Evolutionary conservation across 768 basidiomycete species (phyloP).

Genomic region (Hygrocybe coccinea): DNA sequence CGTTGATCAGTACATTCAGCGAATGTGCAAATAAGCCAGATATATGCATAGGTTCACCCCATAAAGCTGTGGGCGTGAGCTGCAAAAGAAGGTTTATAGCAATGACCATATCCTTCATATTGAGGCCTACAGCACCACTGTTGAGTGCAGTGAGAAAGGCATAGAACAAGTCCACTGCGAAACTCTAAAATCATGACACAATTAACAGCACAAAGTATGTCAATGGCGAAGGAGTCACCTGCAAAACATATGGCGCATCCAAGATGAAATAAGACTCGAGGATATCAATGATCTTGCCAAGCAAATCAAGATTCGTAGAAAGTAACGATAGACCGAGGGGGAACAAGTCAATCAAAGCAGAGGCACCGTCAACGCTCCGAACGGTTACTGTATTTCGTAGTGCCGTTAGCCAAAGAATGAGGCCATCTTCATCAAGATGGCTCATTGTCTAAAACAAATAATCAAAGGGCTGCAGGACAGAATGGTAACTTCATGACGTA

Average conservation of each 20-base stretch:
- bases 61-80: slow-evolving; percentile 53
- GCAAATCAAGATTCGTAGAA: slow-evolving; percentile 63
- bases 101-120: slow-evolving; percentile 60
- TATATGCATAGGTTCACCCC: slow-evolving; percentile 69
- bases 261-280: slow-evolving; percentile 78
- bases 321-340: slow-evolving; percentile 59
- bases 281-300: slow-evolving; percentile 62
- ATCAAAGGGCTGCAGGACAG: neutral
- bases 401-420: slow-evolving; percentile 69
- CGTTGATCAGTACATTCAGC: slow-evolving; percentile 55
- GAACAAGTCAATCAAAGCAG: slow-evolving; percentile 59
- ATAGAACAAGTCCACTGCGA: slow-evolving; percentile 52
- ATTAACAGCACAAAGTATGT: neutral
- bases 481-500: slow-evolving; percentile 17
- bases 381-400: slow-evolving; percentile 60
- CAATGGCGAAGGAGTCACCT: slow-evolving; percentile 40
- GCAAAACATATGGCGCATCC: slow-evolving; percentile 55
- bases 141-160: slow-evolving; percentile 51
- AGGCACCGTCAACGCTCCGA: slow-evolving; percentile 40
- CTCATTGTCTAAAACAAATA: slow-evolving; percentile 45
- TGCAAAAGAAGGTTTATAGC: slow-evolving; percentile 59
- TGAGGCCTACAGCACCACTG: slow-evolving; percentile 43
- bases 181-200: slow-evolving; percentile 36
- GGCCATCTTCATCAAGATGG: slow-evolving; percentile 73
- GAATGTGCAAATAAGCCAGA: slow-evolving; percentile 69